Percentiles rank a stretch among this genome's conserved stretches.
phyloP scores from a whole-genome alignment of 2,329 filamentous ascomycete species.

The Ophiobolus disseminans region DNA sequence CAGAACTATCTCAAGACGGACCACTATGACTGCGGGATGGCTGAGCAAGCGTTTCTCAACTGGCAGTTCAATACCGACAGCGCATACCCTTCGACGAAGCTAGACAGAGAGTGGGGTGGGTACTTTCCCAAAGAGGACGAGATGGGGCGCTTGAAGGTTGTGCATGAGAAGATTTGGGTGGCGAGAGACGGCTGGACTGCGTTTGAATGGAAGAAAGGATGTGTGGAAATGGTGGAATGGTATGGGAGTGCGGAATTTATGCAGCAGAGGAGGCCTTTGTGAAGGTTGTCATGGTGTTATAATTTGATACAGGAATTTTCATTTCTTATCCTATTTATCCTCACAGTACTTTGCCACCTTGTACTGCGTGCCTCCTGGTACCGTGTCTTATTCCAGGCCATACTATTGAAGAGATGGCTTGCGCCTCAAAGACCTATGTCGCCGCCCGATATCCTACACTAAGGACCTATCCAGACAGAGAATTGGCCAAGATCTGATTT shows the following conservation, averaged over 20 bases:
- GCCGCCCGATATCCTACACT: too few relatives aligned
- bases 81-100: constrained; percentile 33
- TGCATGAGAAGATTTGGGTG: constrained; percentile 47
- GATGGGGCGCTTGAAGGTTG: constrained; percentile 36
- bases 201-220: constrained; percentile 32
- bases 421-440: too few relatives aligned
- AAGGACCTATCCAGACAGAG: too few relatives aligned
- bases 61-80: constrained; percentile 40
- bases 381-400: too few relatives aligned
- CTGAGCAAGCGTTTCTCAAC: constrained; percentile 45
- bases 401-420: too few relatives aligned
- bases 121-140: constrained; percentile 35
- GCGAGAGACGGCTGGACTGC: constrained; percentile 27
- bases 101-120: constrained; percentile 39
- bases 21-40: constrained; percentile 39
- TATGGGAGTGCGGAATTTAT: constrained; percentile 32
- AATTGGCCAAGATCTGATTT: too few relatives aligned
- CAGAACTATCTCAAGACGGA: constrained; percentile 43
- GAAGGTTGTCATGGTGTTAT: background rate
- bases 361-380: too few relatives aligned
- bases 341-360: too few relatives aligned
- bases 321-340: background rate
- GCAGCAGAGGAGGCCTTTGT: constrained; percentile 7
- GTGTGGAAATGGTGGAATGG: constrained; percentile 36
- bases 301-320: background rate